phyloP scores from a whole-genome alignment of 164 flowering plant genomes.

The Aristolochia californica region DNA sequence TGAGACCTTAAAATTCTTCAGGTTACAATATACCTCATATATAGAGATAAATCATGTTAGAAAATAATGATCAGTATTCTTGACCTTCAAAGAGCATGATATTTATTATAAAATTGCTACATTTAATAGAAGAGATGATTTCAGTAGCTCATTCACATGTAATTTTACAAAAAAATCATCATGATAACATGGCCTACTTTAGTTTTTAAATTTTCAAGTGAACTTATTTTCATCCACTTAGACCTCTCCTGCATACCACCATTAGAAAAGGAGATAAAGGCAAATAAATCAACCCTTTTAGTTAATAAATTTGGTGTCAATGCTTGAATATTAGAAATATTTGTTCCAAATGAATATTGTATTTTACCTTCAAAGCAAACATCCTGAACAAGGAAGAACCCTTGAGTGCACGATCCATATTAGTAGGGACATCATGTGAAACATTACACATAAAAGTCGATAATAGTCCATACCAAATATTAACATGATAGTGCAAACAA shows the following conservation, averaged over 20 bases:
- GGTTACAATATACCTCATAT: no score
- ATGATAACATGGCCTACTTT: slow-evolving; percentile 97
- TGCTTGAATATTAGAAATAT: not conserved
- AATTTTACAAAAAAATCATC: slow-evolving; percentile 83
- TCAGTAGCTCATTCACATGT: no score
- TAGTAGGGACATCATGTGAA: slow-evolving; percentile 37
- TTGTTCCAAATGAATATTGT: slow-evolving; percentile 24
- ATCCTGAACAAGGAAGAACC: slow-evolving; percentile 94
- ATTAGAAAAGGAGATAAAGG: no score
- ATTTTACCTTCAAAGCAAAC: slow-evolving; percentile 76
- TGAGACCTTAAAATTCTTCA: no score
- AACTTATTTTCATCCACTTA: slow-evolving; percentile 90
- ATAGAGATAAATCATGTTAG: no score
- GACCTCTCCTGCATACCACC: slow-evolving; percentile 64
- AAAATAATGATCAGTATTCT: no score
- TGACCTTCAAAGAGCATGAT: no score
- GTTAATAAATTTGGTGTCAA: no score
- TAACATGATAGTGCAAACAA: slow-evolving; percentile 95
- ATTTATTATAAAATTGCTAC: no score
- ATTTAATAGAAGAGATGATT: no score
- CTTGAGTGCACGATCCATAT: slow-evolving; percentile 65
- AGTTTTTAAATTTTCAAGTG: slow-evolving; percentile 88
- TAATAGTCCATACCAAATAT: slow-evolving; percentile 93
- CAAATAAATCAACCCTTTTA: no score
- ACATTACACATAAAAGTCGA: slow-evolving; percentile 74